A percentile compares a stretch with the other conserved stretches of the same genome.
Conservation (phyloP, 805 yeast species). For the Sungouiozyma ichnusensis region DNA sequence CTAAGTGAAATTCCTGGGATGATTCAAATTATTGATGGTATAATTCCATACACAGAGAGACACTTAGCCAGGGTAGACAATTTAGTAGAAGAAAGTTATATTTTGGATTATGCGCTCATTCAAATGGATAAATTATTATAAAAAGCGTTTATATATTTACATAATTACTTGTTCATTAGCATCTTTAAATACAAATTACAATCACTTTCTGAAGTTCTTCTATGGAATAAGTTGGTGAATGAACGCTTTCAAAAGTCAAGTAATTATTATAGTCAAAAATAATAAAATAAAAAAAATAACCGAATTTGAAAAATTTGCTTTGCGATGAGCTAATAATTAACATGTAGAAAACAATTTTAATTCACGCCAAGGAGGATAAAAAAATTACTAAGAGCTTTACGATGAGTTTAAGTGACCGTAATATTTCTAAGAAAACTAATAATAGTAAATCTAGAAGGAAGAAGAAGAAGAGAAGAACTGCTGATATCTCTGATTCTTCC, state of each 20-base stretch:
- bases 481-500: slow-evolving; percentile 50
- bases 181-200: neutral
- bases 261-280: neutral
- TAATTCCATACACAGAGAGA: slow-evolving; percentile 81
- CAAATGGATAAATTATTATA: slow-evolving; percentile 49
- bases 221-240: neutral
- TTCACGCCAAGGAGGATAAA: too few species aligned
- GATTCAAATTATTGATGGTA: slow-evolving; percentile 56
- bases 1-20: slow-evolving; percentile 59
- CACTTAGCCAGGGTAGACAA: slow-evolving; percentile 71
- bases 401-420: slow-evolving; percentile 21
- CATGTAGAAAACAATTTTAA: too few species aligned
- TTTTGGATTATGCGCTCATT: slow-evolving; percentile 73
- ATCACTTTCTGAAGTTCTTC: neutral
- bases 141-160: neutral
- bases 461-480: slow-evolving; percentile 70
- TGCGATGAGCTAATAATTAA: too few species aligned
- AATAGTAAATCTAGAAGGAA: slow-evolving; percentile 40
- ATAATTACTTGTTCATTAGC: slow-evolving; percentile 1
- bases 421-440: slow-evolving; percentile 9
- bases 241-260: neutral
- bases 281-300: neutral
- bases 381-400: too few species aligned
- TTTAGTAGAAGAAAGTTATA: slow-evolving; percentile 73
- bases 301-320: neutral